Base-by-base conservation (phyloP, 352 stramenopile genomes). In the Phytophthora niederhauseri region DNA sequence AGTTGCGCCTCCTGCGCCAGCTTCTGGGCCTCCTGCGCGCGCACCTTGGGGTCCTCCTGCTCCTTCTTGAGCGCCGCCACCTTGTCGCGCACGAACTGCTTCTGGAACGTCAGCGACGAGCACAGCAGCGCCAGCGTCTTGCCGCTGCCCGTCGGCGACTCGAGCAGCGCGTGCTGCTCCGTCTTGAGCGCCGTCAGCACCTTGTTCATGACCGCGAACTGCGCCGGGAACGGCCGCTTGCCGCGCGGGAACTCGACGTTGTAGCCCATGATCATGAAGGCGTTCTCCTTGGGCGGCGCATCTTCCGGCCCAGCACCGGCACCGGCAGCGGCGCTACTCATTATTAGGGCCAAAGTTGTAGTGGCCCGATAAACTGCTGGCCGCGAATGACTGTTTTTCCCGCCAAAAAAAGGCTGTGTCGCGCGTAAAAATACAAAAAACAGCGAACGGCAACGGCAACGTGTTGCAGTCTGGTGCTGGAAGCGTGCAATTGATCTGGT, bases 141-240 rank as follows among this genome's bases (percentile, higher is more conserved):
- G 46, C 90, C 90, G 0, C 82, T 92, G 3, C 90, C 89, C 6
- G 90, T 97, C 0, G 89, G 90, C 12, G 86, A 95, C 73, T 97
- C 90, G 22, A 97, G 72, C 55, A 97, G 73, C 50, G 90, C 90
- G 58, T 97, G 91, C 60, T 96, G 84, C 9, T 78, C 43, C 30
- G 73, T 90, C 66, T 96, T 95, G 45, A 97, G 77, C 49, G 90
- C 89, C 36, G 84, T 64, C 38, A 97, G 62, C 58, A 94, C 87
- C 51, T 94, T 94, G 73, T 81, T 94, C 90, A 97, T 97, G 38
- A 97, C 88, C 1, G 86, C 88, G 28, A 97, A 68, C 63, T 97
- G 89, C 45, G 89, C 85, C 3, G 89, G 87, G 64, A 97, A 97
- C 57, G 89, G 89, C 62, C 76, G 77, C 76, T 95, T 97, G 61